Evolutionary conservation across 345 rosid species (phyloP).

Genomic region (Ceriops decandra): DNA sequence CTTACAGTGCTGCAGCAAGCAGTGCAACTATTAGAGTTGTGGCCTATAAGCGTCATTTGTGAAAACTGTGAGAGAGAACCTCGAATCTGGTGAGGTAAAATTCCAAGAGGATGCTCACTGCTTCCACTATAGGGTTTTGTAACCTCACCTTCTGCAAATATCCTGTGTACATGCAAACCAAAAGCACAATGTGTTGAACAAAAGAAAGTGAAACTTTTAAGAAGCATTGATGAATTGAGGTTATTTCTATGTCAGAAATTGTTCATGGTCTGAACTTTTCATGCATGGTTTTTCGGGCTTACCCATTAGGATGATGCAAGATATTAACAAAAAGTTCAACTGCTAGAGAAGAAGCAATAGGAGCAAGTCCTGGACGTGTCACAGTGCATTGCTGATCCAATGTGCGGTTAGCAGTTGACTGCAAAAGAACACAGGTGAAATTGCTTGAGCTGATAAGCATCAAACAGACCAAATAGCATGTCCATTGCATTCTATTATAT

Average conservation of each 20-base stretch:
- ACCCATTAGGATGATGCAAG: constrained; percentile 88
- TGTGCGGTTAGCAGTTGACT: constrained; percentile 93
- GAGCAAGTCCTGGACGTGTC: constrained; percentile 93
- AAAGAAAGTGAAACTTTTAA: neutral
- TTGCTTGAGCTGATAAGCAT: constrained; percentile 1
- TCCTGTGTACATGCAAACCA: constrained; percentile 37
- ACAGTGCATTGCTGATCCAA: constrained; percentile 98
- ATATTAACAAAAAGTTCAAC: constrained; percentile 82
- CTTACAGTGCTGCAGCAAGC: constrained; percentile 87
- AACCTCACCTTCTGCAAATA: constrained; percentile 58
- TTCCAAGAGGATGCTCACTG: constrained; percentile 71
- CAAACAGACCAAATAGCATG: constrained; percentile 3
- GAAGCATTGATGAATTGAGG: neutral
- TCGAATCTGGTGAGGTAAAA: constrained; percentile 90
- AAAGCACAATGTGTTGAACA: constrained; percentile 5
- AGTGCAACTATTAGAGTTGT: constrained; percentile 79
- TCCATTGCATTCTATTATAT: constrained; percentile 20
- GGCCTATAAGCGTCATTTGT: constrained; percentile 75
- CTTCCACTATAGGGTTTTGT: constrained; percentile 41
- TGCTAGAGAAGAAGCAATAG: constrained; percentile 87
- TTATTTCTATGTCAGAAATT: neutral
- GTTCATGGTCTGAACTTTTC: neutral
- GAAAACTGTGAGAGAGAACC: constrained; percentile 82
- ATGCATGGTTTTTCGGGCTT: constrained; percentile 18
- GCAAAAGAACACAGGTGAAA: constrained; percentile 25